Base-by-base conservation (phyloP, 371 early-diverging fungal species). In the Mortierella sp. region DNA sequence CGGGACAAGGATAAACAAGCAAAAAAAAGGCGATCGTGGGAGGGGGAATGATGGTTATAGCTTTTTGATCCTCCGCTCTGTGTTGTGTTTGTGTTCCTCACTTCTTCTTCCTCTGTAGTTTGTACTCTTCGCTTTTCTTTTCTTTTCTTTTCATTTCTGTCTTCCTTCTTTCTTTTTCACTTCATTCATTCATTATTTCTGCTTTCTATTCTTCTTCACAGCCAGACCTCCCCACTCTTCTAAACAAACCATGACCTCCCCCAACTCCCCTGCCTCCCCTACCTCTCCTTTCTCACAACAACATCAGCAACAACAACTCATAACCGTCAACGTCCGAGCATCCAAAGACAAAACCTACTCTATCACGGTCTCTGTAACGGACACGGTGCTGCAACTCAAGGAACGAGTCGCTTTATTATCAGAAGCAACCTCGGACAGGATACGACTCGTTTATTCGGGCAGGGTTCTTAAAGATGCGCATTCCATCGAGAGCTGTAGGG, bases 391-490 rank as follows among this genome's bases (percentile, higher is more conserved):
- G 28, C 89, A 93, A 57, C 92, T 98, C 34, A 98, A 99, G 83
- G 88, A 91, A 42, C 92, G 92, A 70, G 94, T 98, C 79, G 90
- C 94, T 74, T 79, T 89, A 70, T 83, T 89, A 45, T 83, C 90
- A 55, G 93, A 95, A 50, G 94, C 95, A 19, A 93, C 96, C 16
- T 92, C 92, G 34, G 94, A 93, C 44, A 90, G 94, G 74, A 97
- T 96, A 86, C 92, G 97, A 42, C 92, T 99, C 73, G 98, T 99
- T 82, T 99, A 92, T 82, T 94, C 97, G 24, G 99, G 99, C 5
- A 92, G 94, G 74, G 97, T 99, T 16, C 92, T 99, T 57, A 98
- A 99, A 91, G 98, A 99, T 87, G 90, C 87, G n/a, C 97, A 98
- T 57, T 90, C 90, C 1, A 82, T 99, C 13, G 83, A 87, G 13